Percentiles rank a stretch among this genome's conserved stretches.
phyloP scores from a whole-genome alignment of 345 rosid genomes.

The Rhodamnia rubescens region DNA sequence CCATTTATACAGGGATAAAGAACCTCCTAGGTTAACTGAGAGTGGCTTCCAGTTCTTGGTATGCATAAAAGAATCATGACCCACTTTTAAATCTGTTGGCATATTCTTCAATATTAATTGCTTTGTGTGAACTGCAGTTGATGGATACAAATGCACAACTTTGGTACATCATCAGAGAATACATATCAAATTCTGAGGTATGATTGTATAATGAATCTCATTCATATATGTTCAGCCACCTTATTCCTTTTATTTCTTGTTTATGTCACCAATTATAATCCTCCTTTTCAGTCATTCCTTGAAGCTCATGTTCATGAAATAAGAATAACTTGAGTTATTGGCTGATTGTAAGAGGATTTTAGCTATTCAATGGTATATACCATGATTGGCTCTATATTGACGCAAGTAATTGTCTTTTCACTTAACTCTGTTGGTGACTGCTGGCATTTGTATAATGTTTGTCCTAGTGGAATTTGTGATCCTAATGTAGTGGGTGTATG shows the following conservation, averaged over 20 bases:
- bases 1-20: conserved; percentile 55
- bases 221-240: background rate
- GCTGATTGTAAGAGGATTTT: background rate
- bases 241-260: background rate
- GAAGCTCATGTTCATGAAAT: background rate
- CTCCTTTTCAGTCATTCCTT: background rate
- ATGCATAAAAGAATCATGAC: conserved; percentile 18
- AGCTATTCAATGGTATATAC: background rate
- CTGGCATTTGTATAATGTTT: background rate
- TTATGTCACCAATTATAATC: background rate
- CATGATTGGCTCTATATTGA: background rate
- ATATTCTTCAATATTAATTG: background rate
- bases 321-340: background rate
- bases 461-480: background rate
- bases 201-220: background rate
- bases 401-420: background rate
- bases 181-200: conserved; percentile 92
- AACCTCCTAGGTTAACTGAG: conserved; percentile 75
- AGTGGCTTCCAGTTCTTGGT: conserved; percentile 98
- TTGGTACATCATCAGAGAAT: conserved; percentile 96
- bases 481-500: background rate
- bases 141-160: conserved; percentile 98
- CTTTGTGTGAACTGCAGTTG: conserved; percentile 34
- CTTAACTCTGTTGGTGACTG: background rate
- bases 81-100: conserved; percentile 4